Evolutionary conservation across 1,284 basidiomycete genomes (phyloP), one percentile per base, ranked within the genome.

Genomic region (Ceratorhiza oryzae-sativae): DNA sequence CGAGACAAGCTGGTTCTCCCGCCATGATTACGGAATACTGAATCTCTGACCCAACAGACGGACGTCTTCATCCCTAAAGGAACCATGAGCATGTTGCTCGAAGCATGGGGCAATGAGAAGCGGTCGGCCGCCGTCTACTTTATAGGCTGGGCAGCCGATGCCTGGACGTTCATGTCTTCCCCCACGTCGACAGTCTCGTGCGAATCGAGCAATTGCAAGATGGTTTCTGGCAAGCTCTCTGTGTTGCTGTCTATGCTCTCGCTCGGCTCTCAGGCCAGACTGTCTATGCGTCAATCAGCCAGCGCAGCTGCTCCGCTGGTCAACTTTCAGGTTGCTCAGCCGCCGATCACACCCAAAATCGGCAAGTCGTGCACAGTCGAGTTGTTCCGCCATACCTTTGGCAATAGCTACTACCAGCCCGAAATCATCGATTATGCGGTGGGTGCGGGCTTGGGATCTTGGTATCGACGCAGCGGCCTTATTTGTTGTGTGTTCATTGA

Each of bases 311-410:
- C 82, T 39, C 85, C 84, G 18, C 83, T 91, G 13, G 86, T 88
- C 30, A 84, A 91, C 78, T 92, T 92, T 78, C 90, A 91, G 78
- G 89, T 91, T 70, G 82, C 87, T 5, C 86, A 91, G 75, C 89
- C 90, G 8, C 88, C 88, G 18, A 84, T 87, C 3, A 80, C 91
- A 25, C 89, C 90, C 13, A 78, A 68, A 20, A 9, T 56, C 41
- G 65, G 65, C 32, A 84, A 87, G 75, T 83, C 87, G 76, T 91
- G 90, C 77, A 90, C 88, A 0, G 79, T 87, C 41, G 81, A 86
- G 78, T 83, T 92, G 65, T 80, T 92, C 15, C 91, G 89, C 76
- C 88, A 86, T 65, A 88, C 88, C 49, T 92, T 91, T 77, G 90
- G 86, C 0, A 86, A 85, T 77, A 91, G 90, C 1, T 92, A 87